Evolutionary conservation across 1,284 basidiomycete species (phyloP), one percentile per base, ranked within the genome.

Genomic region (Fistulinella cinereoalba): DNA sequence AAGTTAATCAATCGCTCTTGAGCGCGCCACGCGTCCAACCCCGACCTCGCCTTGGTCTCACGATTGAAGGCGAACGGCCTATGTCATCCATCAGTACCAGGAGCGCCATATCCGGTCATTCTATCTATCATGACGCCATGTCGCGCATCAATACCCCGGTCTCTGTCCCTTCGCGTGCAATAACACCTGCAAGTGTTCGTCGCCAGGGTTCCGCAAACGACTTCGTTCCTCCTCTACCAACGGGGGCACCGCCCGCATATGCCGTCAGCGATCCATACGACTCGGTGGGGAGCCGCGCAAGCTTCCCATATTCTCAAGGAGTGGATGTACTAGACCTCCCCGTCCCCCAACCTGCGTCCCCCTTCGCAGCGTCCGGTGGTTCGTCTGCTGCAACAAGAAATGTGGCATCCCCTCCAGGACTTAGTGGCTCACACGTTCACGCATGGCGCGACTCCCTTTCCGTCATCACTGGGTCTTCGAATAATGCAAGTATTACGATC

Each of bases 261-360:
- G 58, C 70, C 13, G 5, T 64, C 38, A 57, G 37, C 19, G 61
- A 67, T 37, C 64, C 62, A 0, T 64, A 68, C 16, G 47, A 58
- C 40, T 50, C 60, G 32, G 8, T 51, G 25, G 47, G 52, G 28
- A 43, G 54, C 28, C 41, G 58, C 38, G 41, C 43, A 37, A 56
- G 48, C 37, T 51, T 55, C 41, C 47, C 51, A 41, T 55, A 47
- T 51, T 50, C 52, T 25, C 61, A 52, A 49, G 60, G 52, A 37
- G 57, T 64, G n/a, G 83, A 85, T 53, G 66, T 80, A 38, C 71
- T 86, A 0, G 84, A 85, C 53, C 68, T 77, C 49, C 83, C 84
- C 2, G 78, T 70, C 1, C 83, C 83, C 1, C 64, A 71, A 12
- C 75, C 79, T 7, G 66, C 74, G 2, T 70, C 74, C 12, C 72